Conservation (phyloP, 2,329 filamentous ascomycete species). For the Botrytis aclada region DNA sequence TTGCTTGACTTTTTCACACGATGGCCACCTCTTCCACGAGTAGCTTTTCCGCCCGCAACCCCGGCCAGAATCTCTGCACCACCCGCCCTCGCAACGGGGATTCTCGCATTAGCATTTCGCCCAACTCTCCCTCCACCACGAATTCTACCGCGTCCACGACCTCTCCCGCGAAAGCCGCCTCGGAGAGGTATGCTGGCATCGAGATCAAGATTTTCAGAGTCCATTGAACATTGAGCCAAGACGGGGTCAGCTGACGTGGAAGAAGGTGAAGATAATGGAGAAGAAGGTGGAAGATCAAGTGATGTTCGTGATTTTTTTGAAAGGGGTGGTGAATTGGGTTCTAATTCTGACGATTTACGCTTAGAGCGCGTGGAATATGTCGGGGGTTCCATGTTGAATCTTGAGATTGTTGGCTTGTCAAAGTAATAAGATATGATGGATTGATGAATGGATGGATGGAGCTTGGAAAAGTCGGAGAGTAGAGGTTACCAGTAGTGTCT, state of each 20-base stretch:
- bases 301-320: slow-evolving; percentile 16
- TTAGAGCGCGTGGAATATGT: slow-evolving; percentile 20
- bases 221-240: slow-evolving; percentile 13
- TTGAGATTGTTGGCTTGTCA: background rate
- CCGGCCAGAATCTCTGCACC: background rate
- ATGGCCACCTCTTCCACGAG: slow-evolving; percentile 29
- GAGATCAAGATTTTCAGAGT: slow-evolving; percentile 9
- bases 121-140: slow-evolving; percentile 28
- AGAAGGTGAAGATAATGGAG: slow-evolving; percentile 16
- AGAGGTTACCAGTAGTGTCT: background rate
- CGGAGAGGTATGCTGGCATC: slow-evolving; percentile 7
- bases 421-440: background rate
- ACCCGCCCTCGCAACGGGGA: background rate
- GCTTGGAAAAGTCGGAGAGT: slow-evolving; percentile 13
- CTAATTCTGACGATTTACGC: slow-evolving; percentile 14
- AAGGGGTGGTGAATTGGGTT: slow-evolving; percentile 8
- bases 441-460: slow-evolving; percentile 2
- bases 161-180: slow-evolving; percentile 30
- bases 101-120: background rate
- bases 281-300: slow-evolving; percentile 7
- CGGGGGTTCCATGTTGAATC: slow-evolving; percentile 10
- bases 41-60: slow-evolving; percentile 21
- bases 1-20: slow-evolving; percentile 34
- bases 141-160: slow-evolving; percentile 29
- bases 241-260: slow-evolving; percentile 18